A percentile compares a stretch with the other conserved stretches of the same genome.
phyloP scores from a whole-genome alignment of 1,284 basidiomycete genomes.

The Xerocomus amazonicus region DNA sequence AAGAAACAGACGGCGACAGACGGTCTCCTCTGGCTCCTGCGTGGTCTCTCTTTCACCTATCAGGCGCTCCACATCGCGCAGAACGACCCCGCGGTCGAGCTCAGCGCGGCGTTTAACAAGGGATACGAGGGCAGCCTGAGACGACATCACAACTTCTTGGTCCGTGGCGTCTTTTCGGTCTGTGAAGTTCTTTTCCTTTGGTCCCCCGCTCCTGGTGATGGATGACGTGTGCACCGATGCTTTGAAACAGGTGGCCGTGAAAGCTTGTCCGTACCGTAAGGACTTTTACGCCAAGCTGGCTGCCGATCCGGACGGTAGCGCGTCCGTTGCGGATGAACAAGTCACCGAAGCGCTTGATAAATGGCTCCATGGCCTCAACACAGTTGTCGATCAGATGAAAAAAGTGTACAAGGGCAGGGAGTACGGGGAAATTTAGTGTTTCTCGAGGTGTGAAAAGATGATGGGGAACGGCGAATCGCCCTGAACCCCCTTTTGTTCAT shows the following conservation, averaged over 20 bases:
- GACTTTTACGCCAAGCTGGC: constrained; percentile 91
- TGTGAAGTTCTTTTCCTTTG: constrained; percentile 26
- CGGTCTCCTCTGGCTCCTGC: constrained; percentile 88
- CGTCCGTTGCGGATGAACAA: constrained; percentile 55
- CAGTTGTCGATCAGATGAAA: constrained; percentile 69
- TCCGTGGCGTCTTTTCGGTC: constrained; percentile 82
- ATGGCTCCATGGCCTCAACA: constrained; percentile 67
- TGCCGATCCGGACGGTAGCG: constrained; percentile 57
- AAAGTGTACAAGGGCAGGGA: constrained; percentile 60
- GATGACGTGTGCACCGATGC: too few relatives aligned
- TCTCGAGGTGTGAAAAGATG: too few relatives aligned
- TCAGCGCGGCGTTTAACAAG: constrained; percentile 74
- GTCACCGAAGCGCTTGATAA: constrained; percentile 68
- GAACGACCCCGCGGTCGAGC: constrained; percentile 65
- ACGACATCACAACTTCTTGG: constrained; percentile 85
- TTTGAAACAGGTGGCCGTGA: constrained; percentile 64
- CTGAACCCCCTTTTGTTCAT: too few relatives aligned
- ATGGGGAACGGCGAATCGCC: too few relatives aligned
- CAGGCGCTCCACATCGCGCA: constrained; percentile 76
- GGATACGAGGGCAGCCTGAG: constrained; percentile 84
- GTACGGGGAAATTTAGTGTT: constrained; percentile 38
- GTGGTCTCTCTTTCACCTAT: constrained; percentile 90
- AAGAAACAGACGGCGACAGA: constrained; percentile 89
- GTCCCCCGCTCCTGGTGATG: neutral
- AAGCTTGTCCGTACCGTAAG: constrained; percentile 89